Base-by-base conservation (phyloP, 2,329 filamentous ascomycete genomes). In the Zasmidium angulare region DNA sequence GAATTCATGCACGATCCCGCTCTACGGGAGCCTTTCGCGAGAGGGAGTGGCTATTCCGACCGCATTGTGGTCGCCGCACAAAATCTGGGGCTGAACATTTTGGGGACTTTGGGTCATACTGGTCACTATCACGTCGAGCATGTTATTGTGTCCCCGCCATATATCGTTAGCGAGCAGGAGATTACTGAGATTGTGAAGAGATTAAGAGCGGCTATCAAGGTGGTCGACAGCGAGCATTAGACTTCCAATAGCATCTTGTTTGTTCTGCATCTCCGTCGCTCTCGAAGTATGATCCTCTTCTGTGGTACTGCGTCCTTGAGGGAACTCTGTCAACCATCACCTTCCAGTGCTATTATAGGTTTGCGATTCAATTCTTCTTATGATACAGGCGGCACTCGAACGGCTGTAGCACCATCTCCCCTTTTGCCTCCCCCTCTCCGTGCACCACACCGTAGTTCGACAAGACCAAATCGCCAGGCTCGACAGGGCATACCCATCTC, bases 1-100 rank as follows among this genome's bases (percentile, higher is more conserved):
- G 58, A 60, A 36, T 60, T 60, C 49, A 26, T 60, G 9, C 19
- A 47, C 14, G 46, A 59, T 21, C 19, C 10, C 10, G 21, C 20
- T 12, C 12, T 21, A 4, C 26, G 14, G 31, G 19, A 2, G 14
- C 46, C 56, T 11, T 59, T 59, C 40, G 17, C 20, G 3, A n/a
- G 12, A 4, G 46, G 46, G 24, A 19, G 22, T 24, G 53, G 46
- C 2, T 56, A 56, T n/a, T 55, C 36, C 21, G 53, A 48, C 17
- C 17, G 23, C 7, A 55, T 55, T 46, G 53, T 48, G 40, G n/a
- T 19, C 10, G 40, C 24, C 17, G 53, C 46, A 21, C n/a, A 36
- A 19, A 12, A 12, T 21, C 3, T 3, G 21, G 53, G 53, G 17
- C n/a, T 50, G 46, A 49, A 49, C 53, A 56, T 49, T 24, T 29